A percentile compares a stretch with the other conserved stretches of the same genome.
phyloP scores from a whole-genome alignment of 495 filamentous ascomycete genomes.

The Penicillium verhagenii region DNA sequence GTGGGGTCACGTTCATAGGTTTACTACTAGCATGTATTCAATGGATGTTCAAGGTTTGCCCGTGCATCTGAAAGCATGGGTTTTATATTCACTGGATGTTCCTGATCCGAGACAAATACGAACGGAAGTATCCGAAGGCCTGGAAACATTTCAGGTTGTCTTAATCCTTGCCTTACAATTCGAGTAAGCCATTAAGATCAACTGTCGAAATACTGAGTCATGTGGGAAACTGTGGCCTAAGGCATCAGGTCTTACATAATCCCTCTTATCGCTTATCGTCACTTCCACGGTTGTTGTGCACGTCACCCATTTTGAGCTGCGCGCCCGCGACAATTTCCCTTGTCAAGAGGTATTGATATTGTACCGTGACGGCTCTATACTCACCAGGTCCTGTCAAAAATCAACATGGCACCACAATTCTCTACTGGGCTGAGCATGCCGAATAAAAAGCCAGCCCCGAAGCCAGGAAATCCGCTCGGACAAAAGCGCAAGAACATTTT shows the following conservation, averaged over 20 bases:
- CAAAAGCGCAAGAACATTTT: constrained; percentile 53
- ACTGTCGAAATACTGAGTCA: no score
- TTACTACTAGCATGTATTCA: no score
- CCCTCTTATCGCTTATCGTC: background rate
- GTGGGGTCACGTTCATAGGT: no score
- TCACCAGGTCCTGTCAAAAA: background rate
- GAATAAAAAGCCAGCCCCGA: constrained; percentile 40
- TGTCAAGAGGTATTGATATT: background rate
- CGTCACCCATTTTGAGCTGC: background rate
- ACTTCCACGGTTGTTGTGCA: background rate
- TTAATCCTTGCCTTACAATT: no score
- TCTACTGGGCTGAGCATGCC: constrained; percentile 60
- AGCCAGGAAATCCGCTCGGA: constrained; percentile 25
- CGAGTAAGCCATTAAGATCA: no score
- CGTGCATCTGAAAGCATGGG: no score
- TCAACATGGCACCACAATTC: constrained; percentile 40
- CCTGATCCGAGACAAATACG: no score
- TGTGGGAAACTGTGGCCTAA: background rate
- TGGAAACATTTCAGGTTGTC: no score
- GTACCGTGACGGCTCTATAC: background rate
- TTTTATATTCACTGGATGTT: no score
- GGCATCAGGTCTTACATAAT: background rate
- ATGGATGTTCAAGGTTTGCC: no score
- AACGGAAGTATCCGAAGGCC: no score
- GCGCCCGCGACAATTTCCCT: background rate